These are phyloP conservation scores for Serendipita sp. DNA, from an alignment of 768 basidiomycete species.

Conservation along the genomic window DNA sequence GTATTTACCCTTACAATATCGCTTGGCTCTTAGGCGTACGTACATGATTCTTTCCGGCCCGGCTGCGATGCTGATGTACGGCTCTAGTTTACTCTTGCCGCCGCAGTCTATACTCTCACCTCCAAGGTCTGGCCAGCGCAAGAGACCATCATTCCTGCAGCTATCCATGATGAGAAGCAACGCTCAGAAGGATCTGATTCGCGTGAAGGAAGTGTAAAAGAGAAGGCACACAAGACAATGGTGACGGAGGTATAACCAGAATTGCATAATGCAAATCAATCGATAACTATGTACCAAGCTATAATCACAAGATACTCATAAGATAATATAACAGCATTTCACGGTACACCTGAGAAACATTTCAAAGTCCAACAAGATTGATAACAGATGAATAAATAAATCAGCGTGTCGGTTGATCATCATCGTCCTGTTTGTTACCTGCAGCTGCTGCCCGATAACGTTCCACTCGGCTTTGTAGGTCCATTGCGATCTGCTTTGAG, in stretches of 20 bases:
- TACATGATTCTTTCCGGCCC: conserved; percentile 9
- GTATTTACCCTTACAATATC: conserved; percentile 44
- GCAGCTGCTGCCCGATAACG: neutral
- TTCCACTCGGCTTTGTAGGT: neutral
- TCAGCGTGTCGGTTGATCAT: neutral
- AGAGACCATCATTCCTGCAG: conserved; percentile 22
- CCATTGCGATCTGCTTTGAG: neutral
- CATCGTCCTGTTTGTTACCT: neutral
- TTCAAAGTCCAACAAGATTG: neutral
- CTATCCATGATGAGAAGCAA: conserved; percentile 12
- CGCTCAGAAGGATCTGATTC: neutral
- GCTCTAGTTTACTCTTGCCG: conserved; percentile 22
- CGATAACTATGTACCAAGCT: no score
- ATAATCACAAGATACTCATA: no score
- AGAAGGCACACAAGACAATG: neutral
- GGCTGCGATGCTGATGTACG: neutral
- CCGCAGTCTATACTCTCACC: conserved; percentile 21
- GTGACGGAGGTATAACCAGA: neutral
- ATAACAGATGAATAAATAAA: neutral
- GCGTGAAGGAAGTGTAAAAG: neutral
- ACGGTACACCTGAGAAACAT: no score
- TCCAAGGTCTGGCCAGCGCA: conserved; percentile 25
- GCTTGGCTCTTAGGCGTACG: conserved; percentile 64
- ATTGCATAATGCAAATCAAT: no score
- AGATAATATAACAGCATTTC: no score